Evolutionary conservation across 805 yeast species (phyloP).

Genomic region (Isabelozyma rhagii): DNA sequence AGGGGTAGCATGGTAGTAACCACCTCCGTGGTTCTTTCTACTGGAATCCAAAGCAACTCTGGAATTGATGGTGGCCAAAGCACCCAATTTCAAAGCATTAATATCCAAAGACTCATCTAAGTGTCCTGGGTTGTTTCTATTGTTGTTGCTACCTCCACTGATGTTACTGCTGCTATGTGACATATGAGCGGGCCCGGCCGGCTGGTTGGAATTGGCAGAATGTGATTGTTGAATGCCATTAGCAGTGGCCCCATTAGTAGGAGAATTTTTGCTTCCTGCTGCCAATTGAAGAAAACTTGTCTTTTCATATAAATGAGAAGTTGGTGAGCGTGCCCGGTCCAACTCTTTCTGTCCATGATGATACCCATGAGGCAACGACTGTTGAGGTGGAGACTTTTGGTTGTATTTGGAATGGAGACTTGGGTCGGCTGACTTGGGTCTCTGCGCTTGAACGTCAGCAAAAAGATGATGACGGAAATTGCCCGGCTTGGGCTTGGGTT

Average conservation of each 20-base stretch:
- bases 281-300: constrained; percentile 41
- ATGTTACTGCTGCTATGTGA: neutral
- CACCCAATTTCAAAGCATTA: constrained; percentile 57
- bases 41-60: constrained; percentile 47
- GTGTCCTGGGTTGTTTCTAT: neutral
- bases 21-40: constrained; percentile 22
- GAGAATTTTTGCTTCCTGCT: constrained; percentile 19
- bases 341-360: constrained; percentile 13
- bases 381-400: constrained; percentile 8
- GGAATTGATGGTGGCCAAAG: constrained; percentile 61
- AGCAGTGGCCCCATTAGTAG: constrained; percentile 1
- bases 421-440: constrained; percentile 50
- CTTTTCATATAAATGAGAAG: constrained; percentile 41
- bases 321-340: constrained; percentile 38
- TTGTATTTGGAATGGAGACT: constrained; percentile 9
- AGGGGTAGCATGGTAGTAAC: constrained; percentile 6
- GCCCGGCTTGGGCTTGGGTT: constrained; percentile 40
- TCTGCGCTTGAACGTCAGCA: constrained; percentile 14
- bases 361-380: constrained; percentile 3
- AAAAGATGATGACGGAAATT: constrained; percentile 17
- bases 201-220: neutral
- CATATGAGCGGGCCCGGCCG: neutral
- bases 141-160: neutral
- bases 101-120: constrained; percentile 22
- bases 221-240: neutral